phyloP scores from a whole-genome alignment of 1,284 basidiomycete species.

The Tremellales sp. region DNA sequence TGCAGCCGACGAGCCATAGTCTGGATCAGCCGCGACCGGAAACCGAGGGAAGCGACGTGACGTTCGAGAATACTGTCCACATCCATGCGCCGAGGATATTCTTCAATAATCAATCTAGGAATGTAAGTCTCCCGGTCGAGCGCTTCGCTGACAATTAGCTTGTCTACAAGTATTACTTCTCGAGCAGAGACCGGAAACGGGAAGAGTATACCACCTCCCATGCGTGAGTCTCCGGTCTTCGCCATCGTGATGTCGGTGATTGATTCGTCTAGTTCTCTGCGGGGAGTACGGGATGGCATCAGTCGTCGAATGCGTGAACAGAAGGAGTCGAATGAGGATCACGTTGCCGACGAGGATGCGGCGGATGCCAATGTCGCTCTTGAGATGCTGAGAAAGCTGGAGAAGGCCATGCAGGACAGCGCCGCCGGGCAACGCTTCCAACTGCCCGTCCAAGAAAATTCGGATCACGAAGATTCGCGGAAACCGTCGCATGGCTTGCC shows the following conservation, averaged over 20 bases:
- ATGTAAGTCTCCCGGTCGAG: constrained; percentile 53
- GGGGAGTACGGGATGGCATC: constrained; percentile 31
- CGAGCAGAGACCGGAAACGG: constrained; percentile 66
- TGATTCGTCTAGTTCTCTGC: constrained; percentile 20
- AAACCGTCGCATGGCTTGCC: constrained; percentile 33
- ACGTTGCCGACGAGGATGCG: constrained; percentile 5
- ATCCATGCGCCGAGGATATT: constrained; percentile 82
- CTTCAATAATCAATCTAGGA: constrained; percentile 72
- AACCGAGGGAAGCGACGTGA: constrained; percentile 1
- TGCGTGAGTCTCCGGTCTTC: constrained; percentile 54
- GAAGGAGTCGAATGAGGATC: constrained; percentile 10
- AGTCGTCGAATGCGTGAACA: too few species aligned
- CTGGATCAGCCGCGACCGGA: background rate
- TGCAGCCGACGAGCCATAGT: constrained; percentile 1
- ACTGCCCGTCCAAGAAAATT: constrained; percentile 11
- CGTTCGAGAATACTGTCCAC: constrained; percentile 81
- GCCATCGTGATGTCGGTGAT: background rate
- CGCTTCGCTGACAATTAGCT: constrained; percentile 54
- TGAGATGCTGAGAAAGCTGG: constrained; percentile 20
- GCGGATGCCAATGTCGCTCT: constrained; percentile 8
- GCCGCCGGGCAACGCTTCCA: constrained; percentile 17
- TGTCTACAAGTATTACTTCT: constrained; percentile 85
- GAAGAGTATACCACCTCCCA: constrained; percentile 86
- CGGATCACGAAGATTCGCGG: constrained; percentile 13
- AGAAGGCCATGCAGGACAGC: constrained; percentile 17